Base-by-base conservation (phyloP, 768 basidiomycete species). In the Phanerodontia chrysosporium region DNA sequence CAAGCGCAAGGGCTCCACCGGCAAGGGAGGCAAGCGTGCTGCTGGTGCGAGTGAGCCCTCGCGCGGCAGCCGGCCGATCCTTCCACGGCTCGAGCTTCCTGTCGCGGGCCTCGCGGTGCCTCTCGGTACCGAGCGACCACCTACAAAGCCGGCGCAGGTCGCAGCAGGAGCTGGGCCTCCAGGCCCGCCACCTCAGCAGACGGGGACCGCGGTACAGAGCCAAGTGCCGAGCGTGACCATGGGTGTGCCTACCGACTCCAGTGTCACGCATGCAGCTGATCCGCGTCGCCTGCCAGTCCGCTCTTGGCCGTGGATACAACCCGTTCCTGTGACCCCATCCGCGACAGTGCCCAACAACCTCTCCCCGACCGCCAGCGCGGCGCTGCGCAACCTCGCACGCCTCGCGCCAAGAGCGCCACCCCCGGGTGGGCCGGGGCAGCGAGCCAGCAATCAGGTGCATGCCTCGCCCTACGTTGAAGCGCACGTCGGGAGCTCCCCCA, bases 1-100 rank as follows among this genome's bases (percentile, higher is more conserved):
- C 8, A 86, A 87, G 73, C 88, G 87, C 72, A 62, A 68, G 55
- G 67, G 56, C 54, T 63, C 64, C 36, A 61, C 62, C 0, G 44
- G 58, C 2, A 70, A 68, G 55, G 60, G 56, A 2, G 51, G 51
- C 39, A 64, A 36, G 51, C 56, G 57, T 22, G 27, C 28, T 6
- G 27, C 60, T 1, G n/a, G n/a, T n/a, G 28, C 52, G 8, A 21
- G 36, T 16, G 57, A 57, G 29, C 32, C 61, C 9, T 44, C 27
- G 18, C 29, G 48, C 21, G 45, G 49, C 14, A 36, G 52, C 21
- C 58, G 61, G 12, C 61, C 61, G 16, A 62, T 62, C 16, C 61
- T 62, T 24, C 61, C 61, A 16, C 58, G 57, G 21, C 54, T 62
- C n/a, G 52, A 59, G 8, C 45, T 61, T 16, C 59, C 59, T 46